Conservation (phyloP, 2,329 filamentous ascomycete genomes). For the Neoascochyta sp. region DNA sequence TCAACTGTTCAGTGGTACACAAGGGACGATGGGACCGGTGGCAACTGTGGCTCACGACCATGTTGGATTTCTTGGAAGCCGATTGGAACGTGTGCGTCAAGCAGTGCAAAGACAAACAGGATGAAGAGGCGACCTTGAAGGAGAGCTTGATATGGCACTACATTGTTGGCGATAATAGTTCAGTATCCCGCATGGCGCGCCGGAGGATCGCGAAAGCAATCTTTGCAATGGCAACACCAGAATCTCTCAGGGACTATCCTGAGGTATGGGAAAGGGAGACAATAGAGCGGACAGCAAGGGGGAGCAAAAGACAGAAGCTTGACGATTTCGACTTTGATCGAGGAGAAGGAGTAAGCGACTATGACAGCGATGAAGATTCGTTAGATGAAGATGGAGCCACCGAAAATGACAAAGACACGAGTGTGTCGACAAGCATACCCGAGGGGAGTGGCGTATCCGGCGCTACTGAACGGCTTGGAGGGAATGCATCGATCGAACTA, state of each 20-base stretch:
- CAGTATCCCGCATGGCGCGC: conserved; percentile 39
- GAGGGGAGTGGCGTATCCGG: too few relatives aligned
- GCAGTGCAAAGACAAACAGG: conserved; percentile 18
- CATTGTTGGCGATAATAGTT: conserved; percentile 41
- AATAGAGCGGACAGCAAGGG: conserved; percentile 43
- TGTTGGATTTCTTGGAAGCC: conserved; percentile 71
- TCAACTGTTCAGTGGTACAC: conserved; percentile 77
- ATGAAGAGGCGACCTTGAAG: conserved; percentile 35
- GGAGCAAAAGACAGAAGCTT: conserved; percentile 54
- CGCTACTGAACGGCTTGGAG: conserved; percentile 32
- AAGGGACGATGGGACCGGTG: conserved; percentile 76
- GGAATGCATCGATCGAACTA: conserved; percentile 56
- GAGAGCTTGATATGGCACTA: conserved; percentile 62
- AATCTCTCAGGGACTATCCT: conserved; percentile 53
- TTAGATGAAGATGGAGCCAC: too few relatives aligned
- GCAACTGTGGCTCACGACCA: conserved; percentile 73
- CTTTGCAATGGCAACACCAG: conserved; percentile 60
- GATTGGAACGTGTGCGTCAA: conserved; percentile 60
- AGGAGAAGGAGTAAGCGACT: conserved; percentile 59
- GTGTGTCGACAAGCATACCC: not conserved
- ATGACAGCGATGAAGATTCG: conserved; percentile 40
- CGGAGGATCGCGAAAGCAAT: conserved; percentile 62
- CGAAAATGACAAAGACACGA: conserved; percentile 9
- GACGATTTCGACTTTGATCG: conserved; percentile 54
- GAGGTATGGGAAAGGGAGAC: conserved; percentile 68